These are phyloP conservation scores for Discostella stelligeroides DNA, from an alignment of 108 stramenopile species.

Conservation along the genomic window DNA sequence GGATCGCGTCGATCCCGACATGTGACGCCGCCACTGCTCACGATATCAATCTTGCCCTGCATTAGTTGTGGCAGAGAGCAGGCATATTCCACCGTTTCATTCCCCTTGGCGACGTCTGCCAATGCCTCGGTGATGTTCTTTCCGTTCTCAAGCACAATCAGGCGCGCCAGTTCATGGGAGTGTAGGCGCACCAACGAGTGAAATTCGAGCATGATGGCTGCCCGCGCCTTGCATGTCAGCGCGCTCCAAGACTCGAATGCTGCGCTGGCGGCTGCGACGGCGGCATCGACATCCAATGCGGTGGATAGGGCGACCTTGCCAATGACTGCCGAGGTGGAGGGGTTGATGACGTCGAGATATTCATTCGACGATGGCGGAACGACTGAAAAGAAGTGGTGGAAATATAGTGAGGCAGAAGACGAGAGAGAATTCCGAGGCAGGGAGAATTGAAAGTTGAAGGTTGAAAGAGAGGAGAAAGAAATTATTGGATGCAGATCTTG, in stretches of 20 bases:
- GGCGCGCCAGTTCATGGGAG: constrained; percentile 81
- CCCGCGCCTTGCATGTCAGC: constrained; percentile 83
- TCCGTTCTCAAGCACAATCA: constrained; percentile 94
- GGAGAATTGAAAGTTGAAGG: too few species aligned
- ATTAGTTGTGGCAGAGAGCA: constrained; percentile 91
- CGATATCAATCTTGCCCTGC: constrained; percentile 74
- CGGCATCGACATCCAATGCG: constrained; percentile 70
- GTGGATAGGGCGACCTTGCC: constrained; percentile 72
- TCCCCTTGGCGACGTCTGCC: constrained; percentile 97
- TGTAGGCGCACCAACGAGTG: constrained; percentile 82
- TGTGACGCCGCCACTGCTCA: constrained; percentile 77
- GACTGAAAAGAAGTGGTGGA: too few species aligned
- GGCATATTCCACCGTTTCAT: constrained; percentile 98
- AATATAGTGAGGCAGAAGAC: too few species aligned
- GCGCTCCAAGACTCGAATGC: constrained; percentile 83
- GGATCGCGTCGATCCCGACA: constrained; percentile 88
- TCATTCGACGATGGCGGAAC: constrained; percentile 53
- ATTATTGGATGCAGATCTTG: too few species aligned
- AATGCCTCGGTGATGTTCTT: constrained; percentile 96
- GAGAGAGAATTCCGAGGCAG: too few species aligned
- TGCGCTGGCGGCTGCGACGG: constrained; percentile 71
- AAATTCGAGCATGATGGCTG: constrained; percentile 92
- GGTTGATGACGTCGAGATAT: constrained; percentile 65
- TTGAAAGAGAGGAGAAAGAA: too few species aligned
- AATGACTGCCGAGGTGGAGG: constrained; percentile 51